Conservation (phyloP, 495 filamentous ascomycete genomes). For the Xylaria intraflava region DNA sequence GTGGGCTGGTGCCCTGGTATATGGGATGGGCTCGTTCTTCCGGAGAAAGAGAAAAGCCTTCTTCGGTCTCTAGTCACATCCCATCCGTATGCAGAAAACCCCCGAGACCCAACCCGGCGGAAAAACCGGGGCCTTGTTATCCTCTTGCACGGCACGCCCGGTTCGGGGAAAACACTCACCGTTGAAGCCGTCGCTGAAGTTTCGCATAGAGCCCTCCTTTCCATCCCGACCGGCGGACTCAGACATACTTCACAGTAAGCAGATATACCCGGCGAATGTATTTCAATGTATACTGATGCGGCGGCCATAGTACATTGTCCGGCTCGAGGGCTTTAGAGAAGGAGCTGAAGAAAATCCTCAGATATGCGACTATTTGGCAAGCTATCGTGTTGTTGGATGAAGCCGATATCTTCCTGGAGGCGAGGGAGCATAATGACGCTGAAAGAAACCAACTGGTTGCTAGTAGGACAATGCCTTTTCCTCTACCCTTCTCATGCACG, state of each 20-base stretch:
- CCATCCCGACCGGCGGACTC: slow-evolving; percentile 22
- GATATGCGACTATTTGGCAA: slow-evolving; percentile 53
- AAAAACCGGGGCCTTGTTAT: slow-evolving; percentile 51
- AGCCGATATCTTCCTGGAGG: slow-evolving; percentile 42
- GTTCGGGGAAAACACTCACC: slow-evolving; percentile 53
- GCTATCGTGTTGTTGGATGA: slow-evolving; percentile 46
- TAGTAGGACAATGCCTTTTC: slow-evolving; percentile 22
- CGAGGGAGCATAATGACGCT: slow-evolving; percentile 31
- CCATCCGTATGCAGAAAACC: slow-evolving; percentile 38
- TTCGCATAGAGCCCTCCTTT: slow-evolving; percentile 19
- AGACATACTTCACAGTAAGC: slow-evolving; percentile 17
- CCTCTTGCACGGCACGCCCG: slow-evolving; percentile 45
- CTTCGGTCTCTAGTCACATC: slow-evolving; percentile 75
- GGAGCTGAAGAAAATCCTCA: slow-evolving; percentile 71
- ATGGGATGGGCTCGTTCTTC: slow-evolving; percentile 70
- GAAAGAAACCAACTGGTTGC: slow-evolving; percentile 41
- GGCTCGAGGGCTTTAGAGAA: slow-evolving; percentile 47
- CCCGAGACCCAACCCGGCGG: slow-evolving; percentile 69
- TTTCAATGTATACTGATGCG: slow-evolving; percentile 23
- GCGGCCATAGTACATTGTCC: slow-evolving; percentile 8
- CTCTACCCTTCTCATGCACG: background rate
- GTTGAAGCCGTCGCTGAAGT: slow-evolving; percentile 35
- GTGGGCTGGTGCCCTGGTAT: slow-evolving; percentile 69
- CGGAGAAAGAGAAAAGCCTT: slow-evolving; percentile 71
- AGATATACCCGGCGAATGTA: background rate